Base-by-base conservation (phyloP, 805 yeast genomes). In the Hanseniaspora nectarophila region DNA sequence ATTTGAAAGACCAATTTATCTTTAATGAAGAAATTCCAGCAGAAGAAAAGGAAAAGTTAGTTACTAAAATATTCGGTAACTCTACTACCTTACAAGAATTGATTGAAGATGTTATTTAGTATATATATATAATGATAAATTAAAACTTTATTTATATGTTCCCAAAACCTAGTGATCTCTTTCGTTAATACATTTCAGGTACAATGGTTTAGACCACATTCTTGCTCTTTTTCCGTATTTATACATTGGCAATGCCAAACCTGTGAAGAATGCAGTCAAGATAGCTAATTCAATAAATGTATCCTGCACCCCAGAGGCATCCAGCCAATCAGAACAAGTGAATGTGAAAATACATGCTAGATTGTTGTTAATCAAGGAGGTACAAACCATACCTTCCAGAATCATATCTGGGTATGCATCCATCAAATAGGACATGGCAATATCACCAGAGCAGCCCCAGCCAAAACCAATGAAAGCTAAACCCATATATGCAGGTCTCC, bases 321-420 rank as follows among this genome's bases (percentile, higher is more conserved):
- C 78, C 24, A 80, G 61, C 80, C 83, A 77, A 23, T 73, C 67
- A 1, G 82, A 76, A 59, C 85, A 80, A 4, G 76, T 72, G 61
- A 81, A 81, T 0, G 85, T 80, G 63, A 81, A 81, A 44, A 80
- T 71, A 60, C 84, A 78, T 16, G 82, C 82, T 57, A 80, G 72
- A 54, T 75, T 69, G 64, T 81, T 81, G 63, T 80, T 80, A 59
- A 81, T 80, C 51, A 80, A 73, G 21, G 72, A 67, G 24, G 81
- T 83, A 53, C 85, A 83, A 24, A 79, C 79, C 84, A 81, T 79
- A 58, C 82, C 81, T 64, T 80, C 85, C 57, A 80, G 68, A 51
- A 80, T 77, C 74, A 80, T 75, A 42, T 78, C 85, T 1, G 85
- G 85, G 56, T 80, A 81, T 5, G 80, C 70, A 56, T 78, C 82